Evolutionary conservation across 106 monocot species (phyloP).

Genomic region (Alisma plantagoaquatica): DNA sequence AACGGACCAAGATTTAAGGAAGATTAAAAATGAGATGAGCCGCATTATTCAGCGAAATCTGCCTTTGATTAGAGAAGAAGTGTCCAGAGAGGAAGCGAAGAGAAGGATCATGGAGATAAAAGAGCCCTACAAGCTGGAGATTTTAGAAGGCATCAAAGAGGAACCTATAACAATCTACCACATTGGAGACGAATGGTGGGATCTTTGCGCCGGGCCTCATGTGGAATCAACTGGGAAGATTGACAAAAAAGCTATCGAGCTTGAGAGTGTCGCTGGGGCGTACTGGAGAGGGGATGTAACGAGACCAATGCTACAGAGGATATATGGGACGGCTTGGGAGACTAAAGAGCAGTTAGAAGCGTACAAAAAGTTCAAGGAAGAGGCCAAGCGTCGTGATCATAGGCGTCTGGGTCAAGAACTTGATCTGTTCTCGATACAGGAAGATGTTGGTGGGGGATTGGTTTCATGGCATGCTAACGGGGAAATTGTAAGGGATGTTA

Average conservation of each 20-base stretch:
- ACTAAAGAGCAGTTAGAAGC: slow-evolving; percentile 79
- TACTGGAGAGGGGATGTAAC: slow-evolving; percentile 97
- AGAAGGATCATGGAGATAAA: slow-evolving; percentile 69
- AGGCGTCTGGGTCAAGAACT: slow-evolving; percentile 92
- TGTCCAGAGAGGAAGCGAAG: slow-evolving; percentile 82
- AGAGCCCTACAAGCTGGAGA: slow-evolving; percentile 94
- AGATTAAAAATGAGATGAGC: slow-evolving; percentile 96
- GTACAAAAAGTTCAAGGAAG: slow-evolving; percentile 80
- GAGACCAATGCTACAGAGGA: slow-evolving; percentile 83
- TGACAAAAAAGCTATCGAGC: slow-evolving; percentile 72
- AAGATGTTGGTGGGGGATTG: no score
- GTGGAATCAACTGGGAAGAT: slow-evolving; percentile 85
- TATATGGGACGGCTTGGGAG: slow-evolving; percentile 98
- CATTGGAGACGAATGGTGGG: slow-evolving; percentile 99
- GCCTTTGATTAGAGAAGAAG: slow-evolving; percentile 85
- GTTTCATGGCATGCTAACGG: no score
- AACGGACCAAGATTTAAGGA: slow-evolving; percentile 83
- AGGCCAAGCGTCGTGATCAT: slow-evolving; percentile 96
- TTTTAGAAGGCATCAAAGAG: slow-evolving; percentile 73
- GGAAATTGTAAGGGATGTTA: no score
- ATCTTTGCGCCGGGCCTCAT: slow-evolving; percentile 98
- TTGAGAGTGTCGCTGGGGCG: slow-evolving; percentile 96
- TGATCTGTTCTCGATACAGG: slow-evolving; percentile 98
- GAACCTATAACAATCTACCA: slow-evolving; percentile 85
- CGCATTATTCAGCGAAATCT: slow-evolving; percentile 76